Evolutionary conservation across 345 rosid species (phyloP).

Genomic region (Bruguiera parviflora): DNA sequence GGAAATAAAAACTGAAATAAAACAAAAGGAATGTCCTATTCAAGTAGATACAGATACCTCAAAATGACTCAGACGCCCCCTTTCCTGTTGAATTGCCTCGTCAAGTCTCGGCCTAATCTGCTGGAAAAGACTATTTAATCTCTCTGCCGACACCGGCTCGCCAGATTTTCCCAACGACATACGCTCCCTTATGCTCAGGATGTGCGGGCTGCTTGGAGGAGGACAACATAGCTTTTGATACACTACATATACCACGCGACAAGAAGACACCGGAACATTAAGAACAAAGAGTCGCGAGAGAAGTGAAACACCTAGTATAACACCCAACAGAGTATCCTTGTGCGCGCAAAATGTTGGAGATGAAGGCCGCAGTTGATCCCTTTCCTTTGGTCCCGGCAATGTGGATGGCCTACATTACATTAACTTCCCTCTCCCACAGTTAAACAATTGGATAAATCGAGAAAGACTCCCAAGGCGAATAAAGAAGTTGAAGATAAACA

Average conservation of each 20-base stretch:
- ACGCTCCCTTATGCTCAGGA: slow-evolving; percentile 74
- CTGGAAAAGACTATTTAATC: slow-evolving; percentile 54
- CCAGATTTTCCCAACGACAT: slow-evolving; percentile 58
- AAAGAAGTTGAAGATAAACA: too few relatives aligned
- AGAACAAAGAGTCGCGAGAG: neutral
- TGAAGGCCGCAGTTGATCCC: slow-evolving; percentile 85
- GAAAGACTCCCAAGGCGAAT: too few relatives aligned
- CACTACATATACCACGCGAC: neutral
- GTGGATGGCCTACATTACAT: slow-evolving; percentile 54
- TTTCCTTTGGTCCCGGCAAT: slow-evolving; percentile 96
- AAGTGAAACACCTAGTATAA: slow-evolving; percentile 63
- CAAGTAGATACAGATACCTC: slow-evolving; percentile 48
- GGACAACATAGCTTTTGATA: slow-evolving; percentile 5
- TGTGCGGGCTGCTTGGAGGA: slow-evolving; percentile 65
- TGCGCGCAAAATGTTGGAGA: slow-evolving; percentile 66
- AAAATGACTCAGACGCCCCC: slow-evolving; percentile 76
- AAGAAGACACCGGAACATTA: slow-evolving; percentile 1
- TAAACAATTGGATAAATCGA: too few relatives aligned
- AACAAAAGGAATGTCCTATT: neutral
- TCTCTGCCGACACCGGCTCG: slow-evolving; percentile 51
- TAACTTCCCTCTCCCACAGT: neutral
- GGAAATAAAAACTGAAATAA: too few relatives aligned
- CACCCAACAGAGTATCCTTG: slow-evolving; percentile 80
- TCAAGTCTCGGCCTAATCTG: slow-evolving; percentile 51
- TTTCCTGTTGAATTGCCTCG: slow-evolving; percentile 51